These are phyloP conservation scores for Pleurotus sapidus DNA, from an alignment of 768 basidiomycete genomes.

Conservation along the genomic window DNA sequence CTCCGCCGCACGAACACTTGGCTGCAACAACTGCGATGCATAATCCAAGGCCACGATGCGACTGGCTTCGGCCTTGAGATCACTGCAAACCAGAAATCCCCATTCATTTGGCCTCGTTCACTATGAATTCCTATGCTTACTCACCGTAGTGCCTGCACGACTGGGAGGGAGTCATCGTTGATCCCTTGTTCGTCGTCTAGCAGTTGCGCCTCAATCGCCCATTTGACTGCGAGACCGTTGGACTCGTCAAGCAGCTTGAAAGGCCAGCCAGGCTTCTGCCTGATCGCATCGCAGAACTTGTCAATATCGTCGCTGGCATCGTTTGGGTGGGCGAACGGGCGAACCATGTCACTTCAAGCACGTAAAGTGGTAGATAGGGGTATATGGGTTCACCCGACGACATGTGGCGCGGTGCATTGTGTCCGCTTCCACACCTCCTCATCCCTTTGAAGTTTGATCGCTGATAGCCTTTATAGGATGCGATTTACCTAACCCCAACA, in stretches of 20 bases:
- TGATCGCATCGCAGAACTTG: conserved; percentile 6
- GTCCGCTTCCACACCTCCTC: too few species aligned
- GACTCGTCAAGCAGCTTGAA: conserved; percentile 5
- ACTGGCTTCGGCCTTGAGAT: conserved; percentile 4
- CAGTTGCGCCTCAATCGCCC: conserved; percentile 5
- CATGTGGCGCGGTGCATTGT: too few species aligned
- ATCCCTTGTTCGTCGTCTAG: not conserved
- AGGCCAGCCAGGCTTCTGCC: not conserved
- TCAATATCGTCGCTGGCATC: too few species aligned
- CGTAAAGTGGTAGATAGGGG: too few species aligned
- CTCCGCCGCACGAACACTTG: not conserved
- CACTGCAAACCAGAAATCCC: not conserved
- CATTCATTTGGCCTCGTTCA: not conserved
- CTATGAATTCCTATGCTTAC: not conserved
- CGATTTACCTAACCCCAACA: too few species aligned
- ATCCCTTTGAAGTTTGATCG: too few species aligned
- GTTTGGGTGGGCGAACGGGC: too few species aligned
- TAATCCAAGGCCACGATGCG: conserved; percentile 5
- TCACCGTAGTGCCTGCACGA: not conserved
- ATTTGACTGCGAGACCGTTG: conserved; percentile 2
- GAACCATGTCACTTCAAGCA: too few species aligned
- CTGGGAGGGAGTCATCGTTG: not conserved
- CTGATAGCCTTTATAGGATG: too few species aligned
- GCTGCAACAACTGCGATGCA: not conserved
- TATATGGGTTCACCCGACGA: too few species aligned